phyloP scores from a whole-genome alignment of 257 asterid genomes.

The Capsicum pubescens region DNA sequence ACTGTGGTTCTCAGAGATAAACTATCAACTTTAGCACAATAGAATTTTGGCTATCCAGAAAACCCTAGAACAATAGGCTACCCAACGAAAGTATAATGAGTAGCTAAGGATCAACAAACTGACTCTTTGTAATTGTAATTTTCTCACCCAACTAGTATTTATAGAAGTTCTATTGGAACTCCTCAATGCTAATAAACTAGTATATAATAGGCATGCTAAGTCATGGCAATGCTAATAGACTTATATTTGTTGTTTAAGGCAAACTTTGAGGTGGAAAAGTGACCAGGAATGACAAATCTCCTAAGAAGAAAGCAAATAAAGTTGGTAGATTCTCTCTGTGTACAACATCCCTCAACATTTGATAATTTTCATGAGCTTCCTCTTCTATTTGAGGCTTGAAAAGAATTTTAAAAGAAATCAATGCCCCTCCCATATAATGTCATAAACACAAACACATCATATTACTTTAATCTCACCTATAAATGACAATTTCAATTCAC shows the following conservation, averaged over 20 bases:
- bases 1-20: background rate
- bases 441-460: background rate
- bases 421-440: background rate
- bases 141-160: background rate
- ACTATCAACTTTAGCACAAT: background rate
- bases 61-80: background rate
- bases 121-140: background rate
- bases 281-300: background rate
- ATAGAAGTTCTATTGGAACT: background rate
- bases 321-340: background rate
- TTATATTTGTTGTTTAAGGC: background rate
- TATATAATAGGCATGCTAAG: background rate
- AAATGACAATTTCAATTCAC: background rate
- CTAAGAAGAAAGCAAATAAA: background rate
- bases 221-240: background rate
- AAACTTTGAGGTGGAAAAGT: background rate
- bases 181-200: background rate
- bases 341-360: background rate
- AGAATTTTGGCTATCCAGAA: background rate
- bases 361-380: background rate
- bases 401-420: background rate
- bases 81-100: background rate
- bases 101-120: constrained; percentile 9
- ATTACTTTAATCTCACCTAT: background rate
- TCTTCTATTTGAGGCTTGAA: background rate